These are phyloP conservation scores for Phyllosticta ampelicida DNA, from an alignment of 2,329 filamentous ascomycete genomes.

Conservation along the genomic window DNA sequence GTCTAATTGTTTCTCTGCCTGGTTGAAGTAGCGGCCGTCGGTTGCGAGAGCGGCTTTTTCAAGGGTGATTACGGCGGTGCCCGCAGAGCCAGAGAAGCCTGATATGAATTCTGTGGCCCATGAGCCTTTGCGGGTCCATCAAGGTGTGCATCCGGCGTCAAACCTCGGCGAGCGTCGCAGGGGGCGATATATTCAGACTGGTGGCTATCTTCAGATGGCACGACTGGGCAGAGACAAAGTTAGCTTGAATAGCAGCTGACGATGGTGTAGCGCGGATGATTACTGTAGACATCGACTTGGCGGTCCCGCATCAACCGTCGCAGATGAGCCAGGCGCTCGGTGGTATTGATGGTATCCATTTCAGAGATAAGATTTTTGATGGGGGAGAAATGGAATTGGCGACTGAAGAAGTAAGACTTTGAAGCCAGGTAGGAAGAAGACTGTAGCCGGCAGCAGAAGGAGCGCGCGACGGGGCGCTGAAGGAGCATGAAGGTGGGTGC, in stretches of 20 bases:
- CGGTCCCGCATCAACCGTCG: constrained; percentile 78
- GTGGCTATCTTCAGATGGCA: constrained; percentile 94
- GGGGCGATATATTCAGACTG: constrained; percentile 96
- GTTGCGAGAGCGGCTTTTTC: constrained; percentile 85
- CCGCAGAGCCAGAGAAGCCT: constrained; percentile 90
- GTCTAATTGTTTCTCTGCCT: constrained; percentile 84
- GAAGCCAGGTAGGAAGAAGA: constrained; percentile 12
- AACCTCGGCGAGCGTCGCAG: constrained; percentile 79
- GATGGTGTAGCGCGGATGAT: neutral
- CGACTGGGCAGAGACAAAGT: constrained; percentile 50
- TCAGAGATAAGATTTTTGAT: constrained; percentile 31
- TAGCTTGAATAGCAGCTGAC: constrained; percentile 17
- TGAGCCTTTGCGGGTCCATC: constrained; percentile 11
- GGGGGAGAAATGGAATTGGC: constrained; percentile 23
- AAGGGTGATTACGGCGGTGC: constrained; percentile 77
- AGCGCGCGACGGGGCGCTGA: constrained; percentile 20
- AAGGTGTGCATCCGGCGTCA: constrained; percentile 13
- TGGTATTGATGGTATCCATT: constrained; percentile 74
- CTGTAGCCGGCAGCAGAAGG: constrained; percentile 19
- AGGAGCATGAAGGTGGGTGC: constrained; percentile 19
- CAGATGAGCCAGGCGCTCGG: constrained; percentile 62
- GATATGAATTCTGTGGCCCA: constrained; percentile 60
- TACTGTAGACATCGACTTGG: constrained; percentile 88
- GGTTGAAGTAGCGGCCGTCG: constrained; percentile 96
- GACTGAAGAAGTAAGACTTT: constrained; percentile 2